These are phyloP conservation scores for Saccharomycopsis sp. DNA, from an alignment of 805 yeast genomes.

Conservation along the genomic window DNA sequence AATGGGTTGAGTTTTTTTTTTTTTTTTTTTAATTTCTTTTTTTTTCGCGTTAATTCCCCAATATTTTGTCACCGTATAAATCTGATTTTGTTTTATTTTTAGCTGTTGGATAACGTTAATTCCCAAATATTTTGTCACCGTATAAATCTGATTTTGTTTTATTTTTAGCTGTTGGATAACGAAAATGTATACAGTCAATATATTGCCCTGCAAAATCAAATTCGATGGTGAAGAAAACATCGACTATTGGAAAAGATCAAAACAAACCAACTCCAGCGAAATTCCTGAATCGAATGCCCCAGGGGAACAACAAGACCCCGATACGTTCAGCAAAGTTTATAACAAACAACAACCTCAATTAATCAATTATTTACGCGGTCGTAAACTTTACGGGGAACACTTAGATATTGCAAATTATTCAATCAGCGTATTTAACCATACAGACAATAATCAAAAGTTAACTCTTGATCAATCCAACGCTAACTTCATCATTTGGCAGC, in stretches of 20 bases:
- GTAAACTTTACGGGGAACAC: slow-evolving; percentile 19
- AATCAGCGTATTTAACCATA: background rate
- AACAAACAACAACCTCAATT: background rate
- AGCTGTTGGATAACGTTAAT: too few relatives aligned
- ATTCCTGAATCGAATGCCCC: background rate
- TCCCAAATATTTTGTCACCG: too few relatives aligned
- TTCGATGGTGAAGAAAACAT: slow-evolving; percentile 3
- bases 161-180: too few relatives aligned
- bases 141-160: too few relatives aligned
- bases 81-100: too few relatives aligned
- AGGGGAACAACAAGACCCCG: slow-evolving; percentile 1
- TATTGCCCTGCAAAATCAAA: slow-evolving; percentile 11
- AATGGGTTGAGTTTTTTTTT: too few relatives aligned
- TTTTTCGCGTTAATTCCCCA: too few relatives aligned
- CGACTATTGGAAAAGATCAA: slow-evolving; percentile 14
- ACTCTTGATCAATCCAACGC: background rate
- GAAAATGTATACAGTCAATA: slow-evolving; percentile 9
- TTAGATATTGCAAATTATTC: slow-evolving; percentile 1
- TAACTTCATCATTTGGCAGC: slow-evolving; percentile 20
- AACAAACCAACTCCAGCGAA: slow-evolving; percentile 27
- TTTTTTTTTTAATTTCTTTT: too few relatives aligned
- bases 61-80: too few relatives aligned
- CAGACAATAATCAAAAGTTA: background rate
- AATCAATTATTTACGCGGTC: slow-evolving; percentile 13
- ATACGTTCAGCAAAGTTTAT: slow-evolving; percentile 13